These are phyloP conservation scores for Antitrichia curtipendula DNA, from an alignment of 225 moss, liverwort and hornwort genomes.

Conservation along the genomic window DNA sequence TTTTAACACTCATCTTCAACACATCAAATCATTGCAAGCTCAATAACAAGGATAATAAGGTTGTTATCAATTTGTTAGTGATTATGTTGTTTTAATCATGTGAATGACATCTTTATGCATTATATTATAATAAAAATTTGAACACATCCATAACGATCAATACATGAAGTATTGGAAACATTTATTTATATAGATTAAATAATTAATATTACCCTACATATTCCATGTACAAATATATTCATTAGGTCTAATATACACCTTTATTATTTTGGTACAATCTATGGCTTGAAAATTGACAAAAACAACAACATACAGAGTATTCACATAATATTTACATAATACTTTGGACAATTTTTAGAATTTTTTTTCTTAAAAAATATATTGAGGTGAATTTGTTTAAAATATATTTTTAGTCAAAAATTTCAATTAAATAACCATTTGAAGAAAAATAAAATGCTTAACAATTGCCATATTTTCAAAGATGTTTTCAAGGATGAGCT, in stretches of 20 bases:
- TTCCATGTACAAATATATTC: background rate
- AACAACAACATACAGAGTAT: background rate
- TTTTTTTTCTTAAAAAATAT: background rate
- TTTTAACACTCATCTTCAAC: background rate
- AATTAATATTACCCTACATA: background rate
- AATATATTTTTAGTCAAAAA: background rate
- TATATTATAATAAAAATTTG: background rate
- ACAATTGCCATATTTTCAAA: rapidly evolving
- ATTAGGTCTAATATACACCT: background rate
- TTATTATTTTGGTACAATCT: background rate
- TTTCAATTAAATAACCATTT: background rate
- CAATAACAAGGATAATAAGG: background rate
- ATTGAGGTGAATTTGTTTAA: background rate
- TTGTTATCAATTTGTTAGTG: background rate
- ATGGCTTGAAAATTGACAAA: background rate
- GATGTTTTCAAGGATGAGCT: no score
- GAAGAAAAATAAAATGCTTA: background rate
- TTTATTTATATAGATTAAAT: background rate
- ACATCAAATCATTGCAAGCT: background rate
- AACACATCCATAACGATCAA: background rate
- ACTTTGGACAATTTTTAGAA: background rate
- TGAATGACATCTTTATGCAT: background rate
- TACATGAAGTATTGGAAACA: background rate
- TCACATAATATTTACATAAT: background rate
- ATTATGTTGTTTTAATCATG: background rate